Base-by-base conservation (phyloP, 768 basidiomycete genomes). In the Chalciporus piperatus region DNA sequence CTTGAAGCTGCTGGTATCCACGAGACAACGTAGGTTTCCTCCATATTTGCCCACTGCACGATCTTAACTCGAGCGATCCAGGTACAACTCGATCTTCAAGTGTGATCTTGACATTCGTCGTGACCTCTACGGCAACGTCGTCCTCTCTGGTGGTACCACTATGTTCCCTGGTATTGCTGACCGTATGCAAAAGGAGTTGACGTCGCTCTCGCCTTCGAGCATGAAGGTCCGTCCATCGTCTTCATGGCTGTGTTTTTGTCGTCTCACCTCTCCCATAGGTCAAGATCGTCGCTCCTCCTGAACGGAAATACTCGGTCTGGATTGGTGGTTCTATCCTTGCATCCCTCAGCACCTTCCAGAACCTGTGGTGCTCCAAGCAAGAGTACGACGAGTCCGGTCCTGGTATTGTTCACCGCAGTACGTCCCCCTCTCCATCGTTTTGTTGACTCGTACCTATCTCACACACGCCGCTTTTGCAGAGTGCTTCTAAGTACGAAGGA, bases 121-220 rank as follows among this genome's bases (percentile, higher is more conserved):
- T 38, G 68, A 69, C 12, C 27, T 69, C 25, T 69, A 69, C 11
- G 68, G 68, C n/a, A 69, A 69, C 13, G 67, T 70, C n/a, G 71
- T 70, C 13, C 72, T 83, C 62, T 80, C 80, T 52, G 92, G 92
- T 65, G 92, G 92, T 67, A 90, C 89, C 56, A 93, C 91, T 65
- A 94, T 95, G 92, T 94, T 93, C 88, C 85, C 89, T 60, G 93
- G 92, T 77, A 94, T 96, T 63, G 83, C 92, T 60, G 93, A 96
- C 73, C 88, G 93, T 64, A 91, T 96, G 90, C 89, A 92, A 72
- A 93, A 92, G 79, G 92, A 96, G 75, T 77, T 96, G 68, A 88
- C 88, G 19, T 76, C 85, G 19, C 78, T 94, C 59, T 59, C 67
- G 32, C 92, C 93, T 23, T 80, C 88, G 51, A 90, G 87, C 74